Evolutionary conservation across 1,284 basidiomycete genomes (phyloP), one percentile per base, ranked within the genome.

Genomic region (Erythrobasidium hasegawianum): DNA sequence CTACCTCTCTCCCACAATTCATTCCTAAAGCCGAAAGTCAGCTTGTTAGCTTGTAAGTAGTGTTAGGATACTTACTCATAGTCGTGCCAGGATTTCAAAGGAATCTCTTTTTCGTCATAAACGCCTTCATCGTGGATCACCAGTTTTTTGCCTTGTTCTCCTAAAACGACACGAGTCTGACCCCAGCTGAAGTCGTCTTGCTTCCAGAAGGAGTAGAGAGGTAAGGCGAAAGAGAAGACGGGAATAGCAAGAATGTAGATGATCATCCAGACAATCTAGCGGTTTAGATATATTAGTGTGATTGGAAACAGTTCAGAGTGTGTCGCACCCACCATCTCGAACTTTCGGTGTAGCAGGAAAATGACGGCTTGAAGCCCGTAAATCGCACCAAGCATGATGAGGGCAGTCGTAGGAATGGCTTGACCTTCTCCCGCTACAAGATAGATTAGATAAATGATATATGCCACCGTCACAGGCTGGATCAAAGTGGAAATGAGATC

Each of bases 301-400:
- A 11, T 47, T 39, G 27, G 75, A 68, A 2, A 75, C 8, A 73
- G 76, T 74, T 73, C 54, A 38, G 71, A 58, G 0, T n/a, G n/a
- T n/a, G 96, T 89, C 94, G 94, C 97, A 11, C 94, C 94, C 29
- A 97, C 85, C 59, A 97, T 84, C 89, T 97, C 97, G 81, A 97
- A 98, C 79, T 97, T 94, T 68, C 95, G 86, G 78, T 96, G 96
- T 75, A 98, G 80, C 71, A 98, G 84, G 81, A 98, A 97, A 77
- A 97, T 91, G 74, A 97, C 79, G 0, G 87, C 89, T 85, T 95
- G 76, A 0, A 73, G 67, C 67, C 74, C 74, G 57, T 75, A 75
- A 13, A 86, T 84, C 0, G 83, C 82, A 0, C 83, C 92, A 74
- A 97, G 85, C 89, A 98, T 92, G 73, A 87, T 83, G 43, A 98